phyloP scores from a whole-genome alignment of 331 rosid species.

The Arachis monticola region DNA sequence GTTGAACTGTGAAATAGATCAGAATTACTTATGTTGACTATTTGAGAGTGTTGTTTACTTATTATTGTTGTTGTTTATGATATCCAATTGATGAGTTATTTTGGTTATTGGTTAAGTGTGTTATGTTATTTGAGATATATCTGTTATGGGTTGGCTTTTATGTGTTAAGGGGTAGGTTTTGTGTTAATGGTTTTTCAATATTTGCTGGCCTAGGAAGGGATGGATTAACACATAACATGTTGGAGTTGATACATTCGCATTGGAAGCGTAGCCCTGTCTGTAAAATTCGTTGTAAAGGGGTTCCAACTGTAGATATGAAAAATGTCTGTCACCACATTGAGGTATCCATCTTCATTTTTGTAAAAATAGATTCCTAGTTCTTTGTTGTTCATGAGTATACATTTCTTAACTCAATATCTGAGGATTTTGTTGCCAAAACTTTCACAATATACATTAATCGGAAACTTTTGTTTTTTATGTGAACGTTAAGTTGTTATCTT shows the following conservation, averaged over 20 bases:
- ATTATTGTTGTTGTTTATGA: neutral
- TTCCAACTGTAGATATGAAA: constrained; percentile 93
- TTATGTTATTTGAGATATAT: neutral
- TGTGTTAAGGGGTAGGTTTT: neutral
- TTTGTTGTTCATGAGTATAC: neutral
- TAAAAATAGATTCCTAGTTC: neutral
- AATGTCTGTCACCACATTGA: constrained; percentile 83
- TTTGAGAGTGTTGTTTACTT: neutral
- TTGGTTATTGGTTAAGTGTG: neutral
- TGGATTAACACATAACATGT: constrained; percentile 94
- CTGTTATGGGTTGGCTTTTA: neutral
- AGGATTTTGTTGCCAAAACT: neutral
- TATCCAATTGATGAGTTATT: neutral
- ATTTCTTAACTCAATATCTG: neutral
- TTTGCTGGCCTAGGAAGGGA: constrained; percentile 77
- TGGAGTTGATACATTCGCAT: constrained; percentile 95
- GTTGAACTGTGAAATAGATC: neutral
- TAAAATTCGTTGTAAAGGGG: constrained; percentile 91
- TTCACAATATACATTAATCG: neutral
- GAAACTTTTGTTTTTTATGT: neutral
- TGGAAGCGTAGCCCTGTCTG: constrained; percentile 84
- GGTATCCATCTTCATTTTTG: constrained; percentile 47
- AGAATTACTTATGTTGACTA: neutral
- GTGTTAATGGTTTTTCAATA: constrained; percentile 27
- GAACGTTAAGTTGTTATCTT: constrained; percentile 9